Evolutionary conservation across 345 rosid species (phyloP).

Genomic region (Rubroshorea leprosula): DNA sequence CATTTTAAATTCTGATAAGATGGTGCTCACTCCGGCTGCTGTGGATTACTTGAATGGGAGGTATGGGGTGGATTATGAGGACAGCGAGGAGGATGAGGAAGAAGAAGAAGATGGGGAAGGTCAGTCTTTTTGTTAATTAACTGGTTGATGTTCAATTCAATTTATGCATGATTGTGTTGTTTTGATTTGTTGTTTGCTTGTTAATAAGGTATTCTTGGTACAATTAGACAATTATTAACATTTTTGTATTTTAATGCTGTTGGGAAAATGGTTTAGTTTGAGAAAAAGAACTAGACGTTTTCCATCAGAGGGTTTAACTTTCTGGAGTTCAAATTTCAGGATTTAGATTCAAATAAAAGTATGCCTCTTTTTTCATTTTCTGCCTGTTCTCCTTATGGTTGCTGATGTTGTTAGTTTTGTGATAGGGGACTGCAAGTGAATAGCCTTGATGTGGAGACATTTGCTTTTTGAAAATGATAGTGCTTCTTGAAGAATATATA

Average conservation of each 20-base stretch:
- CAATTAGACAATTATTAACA: neutral
- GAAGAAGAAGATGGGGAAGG: conserved; percentile 41
- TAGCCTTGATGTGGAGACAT: neutral
- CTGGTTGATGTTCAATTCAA: neutral
- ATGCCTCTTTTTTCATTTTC: too few species aligned
- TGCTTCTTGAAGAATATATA: too few species aligned
- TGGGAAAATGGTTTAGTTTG: too few species aligned
- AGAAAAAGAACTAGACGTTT: too few species aligned
- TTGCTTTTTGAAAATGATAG: neutral
- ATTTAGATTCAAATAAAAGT: too few species aligned
- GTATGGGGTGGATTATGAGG: conserved; percentile 49
- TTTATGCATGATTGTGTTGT: too few species aligned
- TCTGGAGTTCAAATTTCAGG: neutral
- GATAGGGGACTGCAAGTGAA: neutral
- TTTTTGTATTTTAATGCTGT: too few species aligned
- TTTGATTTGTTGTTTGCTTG: too few species aligned
- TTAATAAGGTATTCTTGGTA: too few species aligned
- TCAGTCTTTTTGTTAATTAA: conserved; percentile 19
- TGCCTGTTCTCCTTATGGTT: too few species aligned
- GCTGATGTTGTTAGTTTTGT: too few species aligned
- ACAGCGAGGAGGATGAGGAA: conserved; percentile 36
- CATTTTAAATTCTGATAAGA: conserved; percentile 74
- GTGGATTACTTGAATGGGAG: conserved; percentile 68
- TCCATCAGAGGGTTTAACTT: too few species aligned
- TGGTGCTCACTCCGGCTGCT: conserved; percentile 67